These are phyloP conservation scores for Wickerhamomyces bovis DNA, from an alignment of 805 yeast species.

Conservation along the genomic window DNA sequence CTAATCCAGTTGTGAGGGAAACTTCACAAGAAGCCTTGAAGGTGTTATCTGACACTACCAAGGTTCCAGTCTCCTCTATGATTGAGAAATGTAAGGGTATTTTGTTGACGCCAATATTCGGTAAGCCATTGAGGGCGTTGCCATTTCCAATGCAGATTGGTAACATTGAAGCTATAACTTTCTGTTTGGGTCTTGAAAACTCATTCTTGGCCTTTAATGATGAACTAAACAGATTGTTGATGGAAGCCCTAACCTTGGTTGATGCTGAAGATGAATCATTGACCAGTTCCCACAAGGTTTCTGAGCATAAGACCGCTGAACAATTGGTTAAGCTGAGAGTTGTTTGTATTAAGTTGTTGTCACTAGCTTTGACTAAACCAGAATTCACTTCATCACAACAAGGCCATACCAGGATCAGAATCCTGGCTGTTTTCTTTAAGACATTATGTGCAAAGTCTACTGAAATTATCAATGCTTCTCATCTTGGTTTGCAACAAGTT, in stretches of 20 bases:
- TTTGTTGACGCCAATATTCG: constrained; percentile 87
- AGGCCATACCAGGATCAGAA: constrained; percentile 74
- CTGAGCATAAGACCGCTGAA: constrained; percentile 83
- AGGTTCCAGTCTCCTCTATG: constrained; percentile 63
- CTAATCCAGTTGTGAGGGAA: constrained; percentile 75
- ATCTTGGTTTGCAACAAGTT: constrained; percentile 77
- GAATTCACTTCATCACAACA: constrained; percentile 72
- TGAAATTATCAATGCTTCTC: constrained; percentile 90
- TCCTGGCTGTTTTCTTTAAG: constrained; percentile 90
- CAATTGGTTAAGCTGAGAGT: constrained; percentile 84
- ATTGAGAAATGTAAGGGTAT: constrained; percentile 80
- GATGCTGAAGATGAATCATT: constrained; percentile 97
- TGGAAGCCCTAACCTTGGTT: constrained; percentile 89
- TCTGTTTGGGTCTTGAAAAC: constrained; percentile 74
- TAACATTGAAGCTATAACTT: constrained; percentile 94
- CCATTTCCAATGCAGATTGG: constrained; percentile 99
- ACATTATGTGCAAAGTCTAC: constrained; percentile 81
- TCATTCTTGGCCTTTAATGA: constrained; percentile 84
- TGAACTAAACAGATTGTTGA: constrained; percentile 74
- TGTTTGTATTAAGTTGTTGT: constrained; percentile 78
- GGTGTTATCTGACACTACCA: constrained; percentile 63
- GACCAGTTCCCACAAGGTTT: constrained; percentile 77
- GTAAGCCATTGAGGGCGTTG: constrained; percentile 91
- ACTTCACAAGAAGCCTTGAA: constrained; percentile 70
- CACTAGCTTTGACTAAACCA: constrained; percentile 79